Conservation (phyloP, 2,329 filamentous ascomycete genomes). For the Dothideomycetes sp. region DNA sequence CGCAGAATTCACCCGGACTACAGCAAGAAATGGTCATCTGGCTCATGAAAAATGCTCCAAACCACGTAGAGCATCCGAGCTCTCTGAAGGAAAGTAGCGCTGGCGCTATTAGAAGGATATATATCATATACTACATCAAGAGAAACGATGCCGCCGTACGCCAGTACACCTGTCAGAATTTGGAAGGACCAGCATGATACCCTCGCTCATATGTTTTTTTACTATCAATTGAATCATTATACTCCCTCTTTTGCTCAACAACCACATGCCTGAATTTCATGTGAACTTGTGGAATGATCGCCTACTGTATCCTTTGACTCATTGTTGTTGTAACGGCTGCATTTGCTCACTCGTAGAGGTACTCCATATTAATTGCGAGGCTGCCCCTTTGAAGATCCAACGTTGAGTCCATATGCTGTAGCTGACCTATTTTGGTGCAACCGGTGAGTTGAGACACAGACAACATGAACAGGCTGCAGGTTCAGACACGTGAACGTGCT, state of each 20-base stretch:
- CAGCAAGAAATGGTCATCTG: slow-evolving; percentile 78
- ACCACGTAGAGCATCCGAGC: slow-evolving; percentile 46
- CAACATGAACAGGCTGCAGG: slow-evolving; percentile 11
- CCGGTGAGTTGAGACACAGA: too few relatives aligned
- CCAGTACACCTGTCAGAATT: not conserved
- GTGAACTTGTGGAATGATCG: too few relatives aligned
- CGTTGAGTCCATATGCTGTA: slow-evolving; percentile 6
- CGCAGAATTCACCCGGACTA: slow-evolving; percentile 84
- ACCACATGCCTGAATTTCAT: too few relatives aligned
- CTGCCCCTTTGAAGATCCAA: slow-evolving; percentile 9
- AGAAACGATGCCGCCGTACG: slow-evolving; percentile 2
- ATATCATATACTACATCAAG: slow-evolving; percentile 4
- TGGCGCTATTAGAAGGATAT: slow-evolving; percentile 10
- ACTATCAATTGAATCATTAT: too few relatives aligned
- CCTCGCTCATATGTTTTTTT: too few relatives aligned
- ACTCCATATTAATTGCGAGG: slow-evolving; percentile 6
- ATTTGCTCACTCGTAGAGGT: slow-evolving; percentile 5
- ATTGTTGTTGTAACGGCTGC: too few relatives aligned
- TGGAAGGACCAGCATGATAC: slow-evolving; percentile 10
- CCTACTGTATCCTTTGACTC: slow-evolving; percentile 1
- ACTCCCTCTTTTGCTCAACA: too few relatives aligned
- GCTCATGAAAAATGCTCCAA: slow-evolving; percentile 83
- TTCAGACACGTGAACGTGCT: slow-evolving; percentile 8
- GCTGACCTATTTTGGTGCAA: slow-evolving; percentile 1
- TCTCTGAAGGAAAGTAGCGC: slow-evolving; percentile 20